phyloP scores from a whole-genome alignment of 2,329 filamentous ascomycete species.

The Aspergillus uvarum region DNA sequence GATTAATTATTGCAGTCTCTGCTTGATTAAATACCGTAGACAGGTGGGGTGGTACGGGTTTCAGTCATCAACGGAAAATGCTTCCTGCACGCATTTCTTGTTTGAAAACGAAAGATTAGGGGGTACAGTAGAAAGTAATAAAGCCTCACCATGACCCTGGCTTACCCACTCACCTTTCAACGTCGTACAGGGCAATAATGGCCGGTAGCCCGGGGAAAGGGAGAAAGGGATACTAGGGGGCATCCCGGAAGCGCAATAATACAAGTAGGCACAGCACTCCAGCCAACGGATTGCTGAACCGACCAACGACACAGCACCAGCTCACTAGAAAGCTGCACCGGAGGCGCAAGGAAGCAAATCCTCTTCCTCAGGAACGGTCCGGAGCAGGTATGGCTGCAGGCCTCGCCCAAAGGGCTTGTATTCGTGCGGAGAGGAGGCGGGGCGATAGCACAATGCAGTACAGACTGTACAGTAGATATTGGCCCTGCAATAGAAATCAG shows the following conservation, averaged over 20 bases:
- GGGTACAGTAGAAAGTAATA: background rate
- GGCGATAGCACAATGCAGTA: background rate
- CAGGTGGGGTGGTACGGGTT: conserved; percentile 3
- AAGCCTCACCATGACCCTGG: background rate
- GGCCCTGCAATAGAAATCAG: background rate
- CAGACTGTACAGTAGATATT: background rate
- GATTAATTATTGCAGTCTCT: conserved; percentile 10
- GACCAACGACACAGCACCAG: conserved; percentile 5
- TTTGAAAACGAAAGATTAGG: background rate
- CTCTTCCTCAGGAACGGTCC: conserved; percentile 14
- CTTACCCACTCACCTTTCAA: background rate
- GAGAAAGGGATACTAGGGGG: conserved; percentile 3
- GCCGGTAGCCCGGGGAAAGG: background rate
- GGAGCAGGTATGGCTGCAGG: conserved; percentile 15
- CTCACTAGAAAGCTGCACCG: conserved; percentile 3
- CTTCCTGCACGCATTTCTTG: conserved; percentile 10
- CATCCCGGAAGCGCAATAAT: background rate
- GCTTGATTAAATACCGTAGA: conserved; percentile 4
- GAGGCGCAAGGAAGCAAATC: conserved; percentile 16
- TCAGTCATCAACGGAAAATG: conserved; percentile 12
- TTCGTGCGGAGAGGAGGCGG: conserved; percentile 8
- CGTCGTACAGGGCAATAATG: conserved; percentile 1
- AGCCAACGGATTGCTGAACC: background rate
- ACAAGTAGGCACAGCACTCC: background rate
- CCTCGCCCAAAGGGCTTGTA: conserved; percentile 8